Base-by-base conservation (phyloP, 2,329 filamentous ascomycete species). In the Grosmannia huntii region DNA sequence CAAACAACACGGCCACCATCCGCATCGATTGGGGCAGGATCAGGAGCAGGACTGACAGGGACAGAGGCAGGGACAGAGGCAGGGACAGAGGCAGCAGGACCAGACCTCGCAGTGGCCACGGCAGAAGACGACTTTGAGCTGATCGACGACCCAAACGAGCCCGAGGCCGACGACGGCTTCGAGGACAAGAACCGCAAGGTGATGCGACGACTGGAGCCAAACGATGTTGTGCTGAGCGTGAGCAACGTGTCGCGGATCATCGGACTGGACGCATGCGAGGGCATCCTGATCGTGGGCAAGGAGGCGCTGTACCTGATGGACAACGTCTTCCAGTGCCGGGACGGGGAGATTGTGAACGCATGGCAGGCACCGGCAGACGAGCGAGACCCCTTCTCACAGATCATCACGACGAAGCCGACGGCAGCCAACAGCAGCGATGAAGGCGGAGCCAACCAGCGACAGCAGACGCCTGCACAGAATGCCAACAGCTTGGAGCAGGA, bases 161-260 rank as follows among this genome's bases (percentile, higher is more conserved):
- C 89, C 28, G 90, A 94, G 52, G 77, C 73, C 1, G 82, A 84
- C 16, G 83, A 86, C 64, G 86, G 85, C 1, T 95, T 95, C 62
- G 95, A 99, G 71, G 95, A 99, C 70, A 97, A 96, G 75, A 97
- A 99, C 67, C 83, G 95, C 51, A 96, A 96, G 70, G 92, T 99
- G 51, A 95, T 97, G 90, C 83, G 94, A 56, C 92, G 90, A 62
- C 77, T 99, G 12, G 87, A 96, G 65, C 86, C 87, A 14, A 90
- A 91, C 5, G 94, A 99, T 66, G 83, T 91, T 58, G 92, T 99
- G 2, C 89, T 96, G 68, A 87, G 89, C 59, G 90, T 96, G 1
- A 95, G 90, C 76, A 99, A 99, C 65, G 86, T 97, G 55, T 97
- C 94, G 19, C 86, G 94, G 12, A 92, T 99, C 57, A 85, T 96